Evolutionary conservation across 192 early-diverging fungal species (phyloP).

Genomic region (Backusella westeae): DNA sequence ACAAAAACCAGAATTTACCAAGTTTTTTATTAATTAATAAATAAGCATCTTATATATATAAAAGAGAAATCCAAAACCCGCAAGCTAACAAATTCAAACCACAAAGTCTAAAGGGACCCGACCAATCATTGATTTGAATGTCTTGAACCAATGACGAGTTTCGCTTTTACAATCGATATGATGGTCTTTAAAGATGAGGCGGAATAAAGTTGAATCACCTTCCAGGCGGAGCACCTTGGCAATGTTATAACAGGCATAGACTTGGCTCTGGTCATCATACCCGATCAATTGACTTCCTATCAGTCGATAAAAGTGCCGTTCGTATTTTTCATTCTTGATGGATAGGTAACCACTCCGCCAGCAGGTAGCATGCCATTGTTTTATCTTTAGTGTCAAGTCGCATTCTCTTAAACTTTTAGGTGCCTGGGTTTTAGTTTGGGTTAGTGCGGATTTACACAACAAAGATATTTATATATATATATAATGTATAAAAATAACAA

Average conservation of each 20-base stretch:
- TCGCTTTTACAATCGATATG: constrained; percentile 21
- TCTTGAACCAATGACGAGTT: constrained; percentile 17
- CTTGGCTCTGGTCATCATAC: neutral
- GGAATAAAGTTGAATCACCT: constrained; percentile 1
- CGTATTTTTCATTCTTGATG: neutral
- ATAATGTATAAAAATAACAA: neutral
- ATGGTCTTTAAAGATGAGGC: constrained; percentile 14
- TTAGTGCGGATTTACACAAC: neutral
- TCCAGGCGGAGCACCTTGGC: constrained; percentile 10
- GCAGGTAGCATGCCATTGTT: constrained; percentile 30
- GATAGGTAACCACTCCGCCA: constrained; percentile 23
- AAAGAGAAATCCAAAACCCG: neutral
- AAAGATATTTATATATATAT: too few species aligned
- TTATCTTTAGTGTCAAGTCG: constrained; percentile 19
- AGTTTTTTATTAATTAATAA: neutral
- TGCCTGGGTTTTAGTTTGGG: neutral
- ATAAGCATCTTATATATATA: neutral
- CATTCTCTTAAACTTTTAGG: constrained; percentile 27
- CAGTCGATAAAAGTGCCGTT: constrained; percentile 15
- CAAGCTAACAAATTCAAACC: neutral
- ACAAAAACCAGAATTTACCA: neutral
- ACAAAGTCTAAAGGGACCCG: neutral
- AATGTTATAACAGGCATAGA: constrained; percentile 17
- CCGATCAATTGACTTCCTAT: constrained; percentile 21
- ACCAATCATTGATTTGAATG: constrained; percentile 19